phyloP scores from a whole-genome alignment of 768 basidiomycete species.

The Tricholoma hemisulphureum region DNA sequence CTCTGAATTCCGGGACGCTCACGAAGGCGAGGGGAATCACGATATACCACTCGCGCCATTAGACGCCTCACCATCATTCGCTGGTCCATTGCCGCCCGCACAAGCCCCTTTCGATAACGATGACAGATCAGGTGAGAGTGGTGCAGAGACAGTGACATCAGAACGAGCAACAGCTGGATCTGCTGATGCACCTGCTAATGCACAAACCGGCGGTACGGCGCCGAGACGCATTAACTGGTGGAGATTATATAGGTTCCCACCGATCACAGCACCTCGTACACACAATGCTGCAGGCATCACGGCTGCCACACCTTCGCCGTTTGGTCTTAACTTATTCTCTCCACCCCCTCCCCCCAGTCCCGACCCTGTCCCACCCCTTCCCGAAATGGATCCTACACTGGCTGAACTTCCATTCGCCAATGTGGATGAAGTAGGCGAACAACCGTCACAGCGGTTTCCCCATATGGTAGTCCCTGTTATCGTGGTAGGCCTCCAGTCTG shows the following conservation, averaged over 20 bases:
- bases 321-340: constrained; percentile 4
- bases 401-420: constrained; percentile 18
- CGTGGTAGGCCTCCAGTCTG: constrained; percentile 79
- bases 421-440: constrained; percentile 3
- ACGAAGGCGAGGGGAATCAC: constrained; percentile 26
- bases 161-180: neutral
- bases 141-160: neutral
- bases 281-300: constrained; percentile 18
- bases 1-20: constrained; percentile 33
- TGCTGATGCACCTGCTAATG: constrained; percentile 4
- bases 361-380: constrained; percentile 1
- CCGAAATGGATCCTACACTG: constrained; percentile 13
- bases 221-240: constrained; percentile 70
- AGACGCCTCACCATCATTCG: neutral
- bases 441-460: constrained; percentile 5
- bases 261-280: constrained; percentile 44
- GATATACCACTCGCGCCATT: neutral
- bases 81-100: neutral
- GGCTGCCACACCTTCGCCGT: constrained; percentile 10
- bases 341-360: constrained; percentile 10
- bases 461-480: constrained; percentile 75
- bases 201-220: constrained; percentile 15
- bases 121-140: neutral
- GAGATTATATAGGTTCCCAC: constrained; percentile 79
- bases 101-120: neutral